Base-by-base conservation (phyloP, 352 stramenopile genomes). In the Globisporangium camurandrum region DNA sequence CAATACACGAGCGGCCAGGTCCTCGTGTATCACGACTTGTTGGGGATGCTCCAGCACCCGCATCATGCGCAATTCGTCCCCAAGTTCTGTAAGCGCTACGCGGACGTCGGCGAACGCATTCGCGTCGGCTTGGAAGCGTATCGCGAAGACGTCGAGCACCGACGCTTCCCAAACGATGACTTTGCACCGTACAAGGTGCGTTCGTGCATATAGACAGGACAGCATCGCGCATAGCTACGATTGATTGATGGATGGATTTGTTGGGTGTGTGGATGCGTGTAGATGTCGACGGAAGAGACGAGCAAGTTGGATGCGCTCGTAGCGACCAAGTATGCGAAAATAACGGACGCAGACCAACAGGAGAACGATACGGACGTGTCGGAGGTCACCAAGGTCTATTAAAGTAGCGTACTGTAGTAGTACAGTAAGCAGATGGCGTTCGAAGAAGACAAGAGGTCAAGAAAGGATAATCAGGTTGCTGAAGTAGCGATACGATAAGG, bases 41-140 rank as follows among this genome's bases (percentile, higher is more conserved):
- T 99, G 30, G 96, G 97, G 17, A 98, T 99, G 92, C 76, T 98
- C 20, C 91, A 96, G 58, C 97, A 99, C 67, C 97, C 97, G 0
- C 96, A 99, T 64, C 95, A 99, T 60, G 91, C 93, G 22, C 79
- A 93, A 56, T 75, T 84, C 51, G 92, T 98, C 26, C 96, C 96
- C 10, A 98, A 97, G 57, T 99, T 99, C 62, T 99, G 96, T 67
- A 99, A 99, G 66, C 84, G 88, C 23, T 99, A 99, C 70, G 93
- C 93, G 10, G 82, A 97, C 54, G 88, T 99, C 12, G 95, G 95
- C 16, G 78, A 98, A 46, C 69, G 82, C 48, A 94, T 97, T 48
- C 86, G 89, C n/a, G 54, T 97, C 23, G 95, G 93, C 14, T 75
- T 99, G 33, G 84, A 97, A 45, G 70, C 81, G n/a, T 99, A 97